Evolutionary conservation across 2,329 filamentous ascomycete genomes (phyloP), one percentile per base, ranked within the genome.

Genomic region (Bipolaris cookei): DNA sequence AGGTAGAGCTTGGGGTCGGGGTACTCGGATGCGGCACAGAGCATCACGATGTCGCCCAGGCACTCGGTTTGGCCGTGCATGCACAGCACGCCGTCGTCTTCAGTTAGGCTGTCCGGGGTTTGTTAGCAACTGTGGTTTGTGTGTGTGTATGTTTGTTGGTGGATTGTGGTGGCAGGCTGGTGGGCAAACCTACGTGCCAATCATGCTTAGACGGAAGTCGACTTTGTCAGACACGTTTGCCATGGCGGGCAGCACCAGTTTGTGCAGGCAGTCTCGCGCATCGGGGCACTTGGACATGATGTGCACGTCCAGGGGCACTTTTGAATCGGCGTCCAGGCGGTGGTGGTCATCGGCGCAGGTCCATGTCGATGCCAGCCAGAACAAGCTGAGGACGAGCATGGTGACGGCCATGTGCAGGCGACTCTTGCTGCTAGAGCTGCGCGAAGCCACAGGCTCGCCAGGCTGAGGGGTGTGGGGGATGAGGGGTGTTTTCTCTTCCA

Each of bases 261-360:
- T 81, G 60, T 87, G 86, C 18, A 99, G 81, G 70, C 94, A 97
- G 72, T 91, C 89, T 75, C 83, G 84, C 2, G 95, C 92, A 77
- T 99, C 95, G 0, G 94, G 93, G 71, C 95, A 99, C 82, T 98
- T 97, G 10, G 75, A 77, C 89, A 98, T 99, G 68, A 98, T 95
- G 76, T 98, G 94, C 54, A 92, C 91, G 76, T 99, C 95, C 2
- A 99, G 79, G 3, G 92, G 90, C 4, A 98, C 89, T 56, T 74
- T 80, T 48, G 67, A 69, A 18, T 61, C 59, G 30, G 43, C 54
- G 13, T 68, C 64, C 8, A 10, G 14, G 18, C 14, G 11, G 10
- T 51, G 30, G 43, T 73, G 71, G 44, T 68, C 52, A 48, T 72
- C 67, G 4, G 64, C 54, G 55, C 71, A 73, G 38, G 60, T 65